Percentiles rank a stretch among this genome's conserved stretches.
Evolutionary conservation across 2,329 filamentous ascomycete genomes (phyloP).

Genomic region (Trichoderma sp.): DNA sequence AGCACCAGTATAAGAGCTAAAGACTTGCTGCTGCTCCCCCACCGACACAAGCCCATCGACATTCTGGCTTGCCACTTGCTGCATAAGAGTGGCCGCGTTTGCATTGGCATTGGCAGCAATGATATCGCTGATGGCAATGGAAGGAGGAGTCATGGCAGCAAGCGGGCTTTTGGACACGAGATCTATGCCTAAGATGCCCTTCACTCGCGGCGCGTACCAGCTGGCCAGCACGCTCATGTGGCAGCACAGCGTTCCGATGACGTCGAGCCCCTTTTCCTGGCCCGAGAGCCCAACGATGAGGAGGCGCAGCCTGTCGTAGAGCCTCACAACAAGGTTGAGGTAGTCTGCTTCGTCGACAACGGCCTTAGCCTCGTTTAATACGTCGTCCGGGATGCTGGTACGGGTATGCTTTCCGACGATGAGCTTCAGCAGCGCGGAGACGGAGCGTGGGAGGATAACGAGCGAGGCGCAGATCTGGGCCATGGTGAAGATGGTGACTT

Average conservation of each 20-base stretch:
- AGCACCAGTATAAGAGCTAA: not conserved
- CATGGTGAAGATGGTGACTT: constrained; percentile 5
- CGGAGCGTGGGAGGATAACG: constrained; percentile 1
- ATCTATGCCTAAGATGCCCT: constrained; percentile 2
- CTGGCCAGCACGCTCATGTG: constrained; percentile 2
- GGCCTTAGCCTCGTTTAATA: constrained; percentile 3
- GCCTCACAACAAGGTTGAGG: not conserved
- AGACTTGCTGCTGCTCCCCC: not conserved
- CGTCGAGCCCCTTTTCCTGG: not conserved
- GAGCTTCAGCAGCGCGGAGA: constrained; percentile 10
- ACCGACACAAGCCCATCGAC: not conserved
- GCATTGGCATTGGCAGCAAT: not conserved
- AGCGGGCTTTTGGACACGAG: not conserved
- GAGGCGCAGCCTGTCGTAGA: constrained; percentile 9
- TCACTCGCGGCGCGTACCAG: constrained; percentile 1
- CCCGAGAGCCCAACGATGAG: not conserved
- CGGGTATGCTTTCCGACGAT: not conserved
- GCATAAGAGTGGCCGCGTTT: not conserved
- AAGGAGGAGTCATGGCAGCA: not conserved
- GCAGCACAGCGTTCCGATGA: constrained; percentile 2
- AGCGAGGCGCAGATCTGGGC: constrained; percentile 11
- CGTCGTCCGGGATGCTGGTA: not conserved
- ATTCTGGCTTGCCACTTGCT: not conserved
- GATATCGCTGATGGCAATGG: not conserved
- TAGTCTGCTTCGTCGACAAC: constrained; percentile 17